phyloP scores from a whole-genome alignment of 2,329 filamentous ascomycete species.

The Cladorrhinum sp. region DNA sequence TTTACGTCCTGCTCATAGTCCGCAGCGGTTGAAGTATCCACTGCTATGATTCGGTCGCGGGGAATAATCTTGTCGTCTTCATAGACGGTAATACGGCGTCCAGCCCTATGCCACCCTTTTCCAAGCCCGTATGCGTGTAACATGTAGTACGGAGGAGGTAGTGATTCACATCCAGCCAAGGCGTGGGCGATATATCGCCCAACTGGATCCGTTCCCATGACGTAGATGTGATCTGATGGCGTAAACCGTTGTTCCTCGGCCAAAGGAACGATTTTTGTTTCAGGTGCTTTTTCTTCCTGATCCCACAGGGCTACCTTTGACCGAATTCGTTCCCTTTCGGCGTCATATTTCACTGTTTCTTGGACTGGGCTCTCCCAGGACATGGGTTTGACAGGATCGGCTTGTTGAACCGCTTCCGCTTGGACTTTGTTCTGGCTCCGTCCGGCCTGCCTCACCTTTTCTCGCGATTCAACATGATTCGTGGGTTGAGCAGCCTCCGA shows the following conservation, averaged over 20 bases:
- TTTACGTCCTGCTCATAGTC: neutral
- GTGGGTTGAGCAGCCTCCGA: neutral
- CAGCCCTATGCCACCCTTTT: slow-evolving; percentile 28
- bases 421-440: neutral
- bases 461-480: neutral
- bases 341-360: neutral
- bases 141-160: slow-evolving; percentile 32
- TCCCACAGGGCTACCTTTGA: slow-evolving; percentile 18
- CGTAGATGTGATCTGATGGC: slow-evolving; percentile 28
- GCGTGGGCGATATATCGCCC: slow-evolving; percentile 33
- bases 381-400: neutral
- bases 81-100: slow-evolving; percentile 23
- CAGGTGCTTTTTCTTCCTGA: slow-evolving; percentile 1
- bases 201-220: slow-evolving; percentile 29
- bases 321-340: slow-evolving; percentile 11
- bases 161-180: slow-evolving; percentile 29
- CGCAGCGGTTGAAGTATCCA: slow-evolving; percentile 21
- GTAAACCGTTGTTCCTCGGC: neutral
- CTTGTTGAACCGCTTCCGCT: neutral
- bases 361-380: neutral
- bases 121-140: slow-evolving; percentile 22
- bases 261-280: neutral
- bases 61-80: slow-evolving; percentile 17
- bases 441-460: neutral
- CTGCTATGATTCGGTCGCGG: slow-evolving; percentile 23